Evolutionary conservation across 306 rosid genomes (phyloP).

Genomic region (barrel medic (Medicago truncatula)): MtrunA17r5.0-ANR NC_053043.1:21397501-21398000

Average conservation of each 20-base stretch:
- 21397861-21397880: too few species aligned
- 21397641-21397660: constrained; percentile 81
- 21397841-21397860: too few species aligned
- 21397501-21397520: constrained; percentile 60
- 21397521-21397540: constrained; percentile 88
- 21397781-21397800: too few species aligned
- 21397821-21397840: too few species aligned
- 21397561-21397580: constrained; percentile 72
- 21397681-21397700: constrained; percentile 74
- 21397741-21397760: too few species aligned
- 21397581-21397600: constrained; percentile 70
- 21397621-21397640: constrained; percentile 72
- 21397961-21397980: neutral
- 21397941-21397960: neutral
- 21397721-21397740: too few species aligned
- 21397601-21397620: constrained; percentile 82
- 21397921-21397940: too few species aligned
- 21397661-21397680: constrained; percentile 78
- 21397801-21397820: too few species aligned
- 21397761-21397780: too few species aligned
- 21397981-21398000: neutral
- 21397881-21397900: too few species aligned
- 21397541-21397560: constrained; percentile 61
- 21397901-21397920: too few species aligned
- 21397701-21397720: neutral